Percentiles rank a stretch among this genome's conserved stretches.
Conservation (phyloP, 2,329 filamentous ascomycete species). For the Amesomyces nigricolor region DNA sequence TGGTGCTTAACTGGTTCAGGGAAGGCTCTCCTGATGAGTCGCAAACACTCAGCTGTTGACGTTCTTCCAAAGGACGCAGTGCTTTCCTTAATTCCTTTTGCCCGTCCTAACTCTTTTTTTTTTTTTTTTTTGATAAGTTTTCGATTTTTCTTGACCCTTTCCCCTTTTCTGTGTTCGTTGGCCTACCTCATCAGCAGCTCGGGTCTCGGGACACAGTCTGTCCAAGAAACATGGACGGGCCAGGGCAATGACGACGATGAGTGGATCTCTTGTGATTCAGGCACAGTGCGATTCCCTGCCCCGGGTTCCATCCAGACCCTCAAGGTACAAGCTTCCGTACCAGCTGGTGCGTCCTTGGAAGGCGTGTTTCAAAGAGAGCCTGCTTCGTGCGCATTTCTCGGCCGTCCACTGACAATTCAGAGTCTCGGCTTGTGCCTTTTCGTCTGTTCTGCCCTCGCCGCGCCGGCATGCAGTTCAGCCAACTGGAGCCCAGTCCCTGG, state of each 20-base stretch:
- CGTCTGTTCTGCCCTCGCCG: background rate
- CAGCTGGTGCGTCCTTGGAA: slow-evolving; percentile 1
- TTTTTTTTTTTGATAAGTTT: too few relatives aligned
- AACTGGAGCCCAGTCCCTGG: slow-evolving; percentile 10
- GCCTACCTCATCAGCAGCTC: too few relatives aligned
- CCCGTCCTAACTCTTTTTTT: too few relatives aligned
- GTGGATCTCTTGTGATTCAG: slow-evolving; percentile 3
- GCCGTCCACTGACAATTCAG: slow-evolving; percentile 6
- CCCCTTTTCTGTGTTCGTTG: too few relatives aligned
- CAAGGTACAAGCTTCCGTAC: slow-evolving; percentile 7
- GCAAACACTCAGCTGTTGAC: too few relatives aligned
- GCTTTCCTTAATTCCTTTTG: too few relatives aligned
- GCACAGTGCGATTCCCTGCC: slow-evolving; percentile 2
- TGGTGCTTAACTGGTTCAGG: too few relatives aligned
- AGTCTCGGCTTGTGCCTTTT: slow-evolving; percentile 12
- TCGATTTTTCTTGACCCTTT: too few relatives aligned
- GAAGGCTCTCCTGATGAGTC: background rate
- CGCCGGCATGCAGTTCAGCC: slow-evolving; percentile 5
- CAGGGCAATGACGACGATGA: slow-evolving; percentile 3
- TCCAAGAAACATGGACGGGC: background rate
- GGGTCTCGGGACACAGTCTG: too few relatives aligned
- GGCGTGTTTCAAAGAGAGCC: background rate
- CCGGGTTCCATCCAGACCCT: background rate
- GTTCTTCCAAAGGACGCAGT: too few relatives aligned
- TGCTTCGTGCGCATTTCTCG: slow-evolving; percentile 4